Evolutionary conservation across 2,329 filamentous ascomycete species (phyloP).

Genomic region (Penicillium sp.): DNA sequence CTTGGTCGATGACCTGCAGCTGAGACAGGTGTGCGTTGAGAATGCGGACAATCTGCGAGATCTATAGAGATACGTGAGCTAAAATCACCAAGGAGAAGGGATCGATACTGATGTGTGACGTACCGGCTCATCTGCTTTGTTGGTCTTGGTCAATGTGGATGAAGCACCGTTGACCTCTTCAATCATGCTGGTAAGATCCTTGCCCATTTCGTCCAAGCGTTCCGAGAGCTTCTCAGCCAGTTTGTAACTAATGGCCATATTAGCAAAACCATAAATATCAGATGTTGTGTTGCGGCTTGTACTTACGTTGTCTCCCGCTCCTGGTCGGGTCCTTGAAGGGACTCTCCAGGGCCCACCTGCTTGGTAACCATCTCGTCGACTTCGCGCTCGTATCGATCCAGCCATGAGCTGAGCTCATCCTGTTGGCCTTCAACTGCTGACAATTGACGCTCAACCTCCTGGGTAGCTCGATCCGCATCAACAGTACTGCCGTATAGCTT

Average conservation of each 20-base stretch:
- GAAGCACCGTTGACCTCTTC: conserved; percentile 95
- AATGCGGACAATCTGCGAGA: conserved; percentile 92
- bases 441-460: conserved; percentile 90
- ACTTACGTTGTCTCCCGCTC: conserved; percentile 86
- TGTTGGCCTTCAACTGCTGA: conserved; percentile 88
- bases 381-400: conserved; percentile 88
- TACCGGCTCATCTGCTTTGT: conserved; percentile 84
- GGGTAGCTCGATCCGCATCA: conserved; percentile 87
- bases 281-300: not conserved
- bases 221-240: conserved; percentile 90
- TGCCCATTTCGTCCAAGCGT: conserved; percentile 87
- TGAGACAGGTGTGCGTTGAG: conserved; percentile 90
- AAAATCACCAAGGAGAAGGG: conserved; percentile 15
- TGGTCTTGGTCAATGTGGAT: conserved; percentile 82
- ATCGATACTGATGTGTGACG: conserved; percentile 36
- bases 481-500: conserved; percentile 89
- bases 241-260: conserved; percentile 61
- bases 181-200: conserved; percentile 92
- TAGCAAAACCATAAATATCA: conserved; percentile 8
- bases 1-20: conserved; percentile 88
- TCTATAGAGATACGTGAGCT: conserved; percentile 48
- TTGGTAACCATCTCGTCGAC: conserved; percentile 84
- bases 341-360: conserved; percentile 71
- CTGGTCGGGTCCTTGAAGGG: conserved; percentile 83
- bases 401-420: conserved; percentile 80